These are phyloP conservation scores for Beauveria scarabaeidicola DNA, from an alignment of 2,329 filamentous ascomycete species.

Conservation along the genomic window DNA sequence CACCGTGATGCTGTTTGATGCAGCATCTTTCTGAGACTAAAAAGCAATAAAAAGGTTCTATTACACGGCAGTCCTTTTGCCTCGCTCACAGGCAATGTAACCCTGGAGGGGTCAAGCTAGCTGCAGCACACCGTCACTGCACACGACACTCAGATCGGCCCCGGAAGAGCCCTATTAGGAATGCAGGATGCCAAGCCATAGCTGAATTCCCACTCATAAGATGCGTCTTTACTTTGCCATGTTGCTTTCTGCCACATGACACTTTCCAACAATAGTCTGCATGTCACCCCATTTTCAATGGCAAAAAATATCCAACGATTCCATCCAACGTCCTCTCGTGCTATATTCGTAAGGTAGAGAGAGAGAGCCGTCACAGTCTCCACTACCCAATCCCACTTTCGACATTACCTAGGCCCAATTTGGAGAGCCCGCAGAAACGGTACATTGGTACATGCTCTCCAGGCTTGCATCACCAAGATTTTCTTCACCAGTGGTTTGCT, in stretches of 20 bases:
- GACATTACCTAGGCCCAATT: neutral
- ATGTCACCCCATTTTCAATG: neutral
- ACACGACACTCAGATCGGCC: neutral
- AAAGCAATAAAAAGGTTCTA: neutral
- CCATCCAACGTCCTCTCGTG: neutral
- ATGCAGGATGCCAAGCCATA: neutral
- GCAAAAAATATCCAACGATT: neutral
- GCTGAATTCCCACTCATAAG: neutral
- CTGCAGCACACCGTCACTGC: too few relatives aligned
- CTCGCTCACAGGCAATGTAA: neutral
- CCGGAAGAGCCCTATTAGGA: neutral
- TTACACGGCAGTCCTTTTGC: neutral
- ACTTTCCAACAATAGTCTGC: neutral
- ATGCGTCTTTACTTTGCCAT: neutral
- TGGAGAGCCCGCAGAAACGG: neutral
- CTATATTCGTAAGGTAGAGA: neutral
- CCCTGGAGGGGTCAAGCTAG: neutral
- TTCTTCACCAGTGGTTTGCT: neutral
- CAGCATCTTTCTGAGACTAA: too few relatives aligned
- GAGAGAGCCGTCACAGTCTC: neutral
- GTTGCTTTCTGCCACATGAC: neutral
- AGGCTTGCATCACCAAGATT: neutral
- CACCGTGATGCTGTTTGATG: neutral
- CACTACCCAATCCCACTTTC: constrained; percentile 1
- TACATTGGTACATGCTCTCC: neutral